Conservation (phyloP, 139 green algal species). For the Haematococcus lacustris region DNA sequence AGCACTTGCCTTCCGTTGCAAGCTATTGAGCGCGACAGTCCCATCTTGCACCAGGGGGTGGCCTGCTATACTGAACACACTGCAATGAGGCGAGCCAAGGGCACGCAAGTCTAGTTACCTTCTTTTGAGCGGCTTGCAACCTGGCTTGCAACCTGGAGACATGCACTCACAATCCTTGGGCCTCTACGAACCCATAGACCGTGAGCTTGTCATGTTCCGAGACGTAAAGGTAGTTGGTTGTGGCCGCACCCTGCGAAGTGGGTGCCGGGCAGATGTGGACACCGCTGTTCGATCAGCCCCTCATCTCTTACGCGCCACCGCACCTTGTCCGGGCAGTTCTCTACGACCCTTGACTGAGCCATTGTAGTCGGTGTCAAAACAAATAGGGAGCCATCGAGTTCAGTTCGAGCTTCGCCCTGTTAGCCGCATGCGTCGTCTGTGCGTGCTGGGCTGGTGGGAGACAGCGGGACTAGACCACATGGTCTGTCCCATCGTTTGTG, state of each 20-base stretch:
- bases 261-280: not conserved
- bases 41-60: constrained; percentile 50
- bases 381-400: no score
- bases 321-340: constrained; percentile 47
- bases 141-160: not conserved
- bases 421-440: no score
- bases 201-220: constrained; percentile 35
- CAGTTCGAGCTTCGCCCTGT: no score
- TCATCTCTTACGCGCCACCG: not conserved
- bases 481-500: no score
- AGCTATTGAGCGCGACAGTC: constrained; percentile 70
- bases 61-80: constrained; percentile 52
- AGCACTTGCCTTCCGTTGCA: constrained; percentile 66
- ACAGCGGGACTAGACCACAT: no score
- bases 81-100: constrained; percentile 40
- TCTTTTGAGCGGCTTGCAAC: not conserved
- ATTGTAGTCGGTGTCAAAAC: no score
- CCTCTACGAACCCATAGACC: constrained; percentile 32
- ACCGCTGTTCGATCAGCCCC: not conserved
- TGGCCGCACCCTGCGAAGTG: constrained; percentile 36
- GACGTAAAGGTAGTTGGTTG: constrained; percentile 70
- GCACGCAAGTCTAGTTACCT: no score
- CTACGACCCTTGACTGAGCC: no score
- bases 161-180: constrained; percentile 46
- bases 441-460: no score